Percentiles rank a stretch among this genome's conserved stretches.
Conservation (phyloP, 345 rosid genomes). For the Populus tremula region DNA sequence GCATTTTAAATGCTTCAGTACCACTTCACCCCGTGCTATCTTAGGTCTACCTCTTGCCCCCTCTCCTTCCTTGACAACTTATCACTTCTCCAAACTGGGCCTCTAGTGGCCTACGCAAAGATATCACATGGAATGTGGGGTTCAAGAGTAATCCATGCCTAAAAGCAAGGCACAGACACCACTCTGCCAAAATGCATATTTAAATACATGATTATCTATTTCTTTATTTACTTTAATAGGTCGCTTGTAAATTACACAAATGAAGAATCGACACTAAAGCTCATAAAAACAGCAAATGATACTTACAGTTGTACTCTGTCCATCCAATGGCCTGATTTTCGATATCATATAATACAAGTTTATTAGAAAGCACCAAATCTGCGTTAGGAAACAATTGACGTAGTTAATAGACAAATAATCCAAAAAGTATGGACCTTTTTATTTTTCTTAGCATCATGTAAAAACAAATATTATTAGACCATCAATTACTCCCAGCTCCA, state of each 20-base stretch:
- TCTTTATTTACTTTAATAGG: neutral
- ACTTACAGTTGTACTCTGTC: slow-evolving; percentile 85
- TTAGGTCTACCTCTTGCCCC: no score
- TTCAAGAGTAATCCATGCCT: no score
- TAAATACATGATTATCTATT: neutral
- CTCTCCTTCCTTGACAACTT: no score
- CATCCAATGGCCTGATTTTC: slow-evolving; percentile 79
- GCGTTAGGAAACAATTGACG: slow-evolving; percentile 14
- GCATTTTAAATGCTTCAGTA: no score
- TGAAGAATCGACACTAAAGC: neutral
- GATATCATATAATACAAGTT: slow-evolving; percentile 73
- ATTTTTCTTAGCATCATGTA: neutral
- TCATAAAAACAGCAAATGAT: neutral
- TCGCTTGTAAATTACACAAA: neutral
- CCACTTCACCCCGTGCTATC: no score
- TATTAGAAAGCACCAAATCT: slow-evolving; percentile 85
- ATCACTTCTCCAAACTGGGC: no score
- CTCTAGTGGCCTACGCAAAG: no score
- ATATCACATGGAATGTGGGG: no score
- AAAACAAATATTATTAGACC: neutral
- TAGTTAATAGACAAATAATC: neutral
- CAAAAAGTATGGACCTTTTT: neutral
- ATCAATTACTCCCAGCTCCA: neutral
- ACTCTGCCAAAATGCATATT: no score
- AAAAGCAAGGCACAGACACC: no score